Base-by-base conservation (phyloP, 352 stramenopile genomes). In the Pythium volutum region DNA sequence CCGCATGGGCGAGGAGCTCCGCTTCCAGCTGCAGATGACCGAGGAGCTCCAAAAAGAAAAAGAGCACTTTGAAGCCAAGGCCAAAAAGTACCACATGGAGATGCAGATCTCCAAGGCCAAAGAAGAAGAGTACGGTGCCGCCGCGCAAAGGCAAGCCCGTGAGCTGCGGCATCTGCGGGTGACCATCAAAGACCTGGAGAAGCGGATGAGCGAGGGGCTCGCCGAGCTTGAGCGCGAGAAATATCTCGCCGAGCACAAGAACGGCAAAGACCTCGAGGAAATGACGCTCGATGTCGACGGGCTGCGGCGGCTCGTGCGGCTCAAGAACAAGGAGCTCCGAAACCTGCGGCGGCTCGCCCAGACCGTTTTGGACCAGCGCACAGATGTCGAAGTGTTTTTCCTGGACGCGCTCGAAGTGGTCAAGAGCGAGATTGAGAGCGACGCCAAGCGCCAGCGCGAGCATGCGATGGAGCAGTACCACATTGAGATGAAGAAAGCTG, bases 321-420 rank as follows among this genome's bases (percentile, higher is more conserved):
- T 98, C 18, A 98, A 98, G 64, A 97, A 98, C 72, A 93, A 94
- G 56, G 94, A 98, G 79, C 70, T 98, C 34, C 76, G 83, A 15
- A 92, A 95, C 53, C 73, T 98, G 34, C 77, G 90, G 26, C 77
- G 79, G 34, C 84, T 98, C 15, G 81, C 91, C 7, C 82, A 98
- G 62, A 93, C 82, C 15, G 95, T 98, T 46, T 71, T 98, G 38
- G 80, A 91, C 47, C 94, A 98, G 67, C 78, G 93, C 34, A 97
- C 87, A 4, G 92, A 98, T 42, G 69, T 93, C 7, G 83, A 94
- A 57, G 87, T 97, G 56, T 98, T 97, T 69, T 97, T 98, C 55
- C 61, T 98, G 41, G 90, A 98, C 60, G 88, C 90, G 18, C 75
- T 98, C 11, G 82, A 93, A 39, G 73, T 94, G 41, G 91, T 97